A percentile compares a stretch with the other conserved stretches of the same genome.
Conservation (phyloP, 768 basidiomycete species). For the Clathrus columnatus region DNA sequence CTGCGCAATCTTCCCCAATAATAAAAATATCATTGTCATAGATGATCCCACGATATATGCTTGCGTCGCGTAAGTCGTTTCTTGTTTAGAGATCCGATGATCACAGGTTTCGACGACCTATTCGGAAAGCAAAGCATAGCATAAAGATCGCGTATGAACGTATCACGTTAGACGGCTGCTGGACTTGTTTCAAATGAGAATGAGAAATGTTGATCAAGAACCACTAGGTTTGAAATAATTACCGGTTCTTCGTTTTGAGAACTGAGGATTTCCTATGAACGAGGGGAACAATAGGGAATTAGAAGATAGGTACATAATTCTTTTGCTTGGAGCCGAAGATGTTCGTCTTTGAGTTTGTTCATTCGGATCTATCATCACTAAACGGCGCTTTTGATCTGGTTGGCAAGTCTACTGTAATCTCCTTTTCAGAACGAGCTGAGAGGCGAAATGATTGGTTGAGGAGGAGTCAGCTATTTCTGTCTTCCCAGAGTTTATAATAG, state of each 20-base stretch:
- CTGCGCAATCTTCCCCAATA: no score
- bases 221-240: conserved; percentile 34
- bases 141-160: conserved; percentile 74
- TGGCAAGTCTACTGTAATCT: conserved; percentile 54
- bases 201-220: conserved; percentile 61
- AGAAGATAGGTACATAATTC: conserved; percentile 73
- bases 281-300: conserved; percentile 70
- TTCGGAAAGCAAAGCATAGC: conserved; percentile 82
- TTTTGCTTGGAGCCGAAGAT: conserved; percentile 85
- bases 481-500: conserved; percentile 82
- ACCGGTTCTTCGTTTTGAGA: conserved; percentile 66
- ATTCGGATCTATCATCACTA: conserved; percentile 77
- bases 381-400: conserved; percentile 67
- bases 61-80: conserved; percentile 49
- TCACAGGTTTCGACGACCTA: conserved; percentile 85
- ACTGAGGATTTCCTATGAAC: conserved; percentile 75
- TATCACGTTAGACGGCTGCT: conserved; percentile 66
- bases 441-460: conserved; percentile 75
- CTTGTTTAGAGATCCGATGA: conserved; percentile 56
- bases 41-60: conserved; percentile 68
- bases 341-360: conserved; percentile 70
- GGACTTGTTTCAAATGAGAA: conserved; percentile 68
- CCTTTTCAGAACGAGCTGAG: conserved; percentile 72
- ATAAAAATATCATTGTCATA: no score
- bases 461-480: conserved; percentile 62